These are phyloP conservation scores for Puccinia polysora DNA, from an alignment of 1,284 basidiomycete genomes.

Conservation along the genomic window DNA sequence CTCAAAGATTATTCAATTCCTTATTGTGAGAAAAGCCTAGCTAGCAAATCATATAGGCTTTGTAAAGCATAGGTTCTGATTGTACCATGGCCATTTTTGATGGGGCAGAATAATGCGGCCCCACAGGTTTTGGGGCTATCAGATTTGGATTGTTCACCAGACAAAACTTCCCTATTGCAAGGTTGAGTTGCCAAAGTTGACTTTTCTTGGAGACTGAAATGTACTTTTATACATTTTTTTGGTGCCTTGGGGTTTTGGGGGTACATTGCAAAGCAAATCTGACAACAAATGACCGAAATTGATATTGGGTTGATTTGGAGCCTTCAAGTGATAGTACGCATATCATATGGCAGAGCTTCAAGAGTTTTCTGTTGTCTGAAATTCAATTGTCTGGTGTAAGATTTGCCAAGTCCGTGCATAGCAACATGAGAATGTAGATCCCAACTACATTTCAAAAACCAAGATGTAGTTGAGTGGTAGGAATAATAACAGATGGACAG, in stretches of 20 bases:
- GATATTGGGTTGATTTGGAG: not conserved
- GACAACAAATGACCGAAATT: not conserved
- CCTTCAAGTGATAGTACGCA: not conserved
- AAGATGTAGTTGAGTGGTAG: too few species aligned
- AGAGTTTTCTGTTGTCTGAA: not conserved
- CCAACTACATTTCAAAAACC: too few species aligned
- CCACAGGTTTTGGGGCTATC: too few species aligned
- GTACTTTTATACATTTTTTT: not conserved
- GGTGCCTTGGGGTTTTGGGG: not conserved
- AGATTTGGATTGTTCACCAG: too few species aligned
- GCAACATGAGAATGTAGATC: too few species aligned
- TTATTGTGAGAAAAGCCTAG: not conserved
- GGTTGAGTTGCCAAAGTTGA: too few species aligned
- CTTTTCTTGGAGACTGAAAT: too few species aligned
- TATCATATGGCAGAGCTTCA: not conserved
- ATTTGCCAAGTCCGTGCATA: not conserved
- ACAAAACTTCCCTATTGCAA: too few species aligned
- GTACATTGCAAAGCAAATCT: constrained; percentile 7
- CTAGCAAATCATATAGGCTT: constrained; percentile 12
- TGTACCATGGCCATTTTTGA: not conserved
- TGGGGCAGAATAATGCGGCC: not conserved
- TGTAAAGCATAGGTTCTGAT: constrained; percentile 10
- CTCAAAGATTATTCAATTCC: not conserved
- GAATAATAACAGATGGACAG: too few species aligned
- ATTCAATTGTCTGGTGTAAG: not conserved